These are phyloP conservation scores for Boletus rex-veris DNA, from an alignment of 768 basidiomycete genomes.

Conservation along the genomic window DNA sequence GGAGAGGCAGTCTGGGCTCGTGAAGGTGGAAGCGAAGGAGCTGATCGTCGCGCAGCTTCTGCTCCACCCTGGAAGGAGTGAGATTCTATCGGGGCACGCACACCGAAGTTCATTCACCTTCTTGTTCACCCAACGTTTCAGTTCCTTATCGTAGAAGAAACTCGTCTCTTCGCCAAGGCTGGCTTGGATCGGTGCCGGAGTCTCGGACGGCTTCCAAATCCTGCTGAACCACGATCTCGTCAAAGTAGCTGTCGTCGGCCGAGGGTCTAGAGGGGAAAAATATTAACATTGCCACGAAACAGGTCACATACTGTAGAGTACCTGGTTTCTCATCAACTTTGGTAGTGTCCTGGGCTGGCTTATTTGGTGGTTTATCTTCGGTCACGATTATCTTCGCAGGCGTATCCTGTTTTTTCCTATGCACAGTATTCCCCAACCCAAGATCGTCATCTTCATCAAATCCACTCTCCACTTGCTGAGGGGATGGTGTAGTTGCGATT, in stretches of 20 bases:
- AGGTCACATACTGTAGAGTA: conserved; percentile 4
- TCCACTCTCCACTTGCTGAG: conserved; percentile 7
- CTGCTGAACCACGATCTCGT: conserved; percentile 76
- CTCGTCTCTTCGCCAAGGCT: conserved; percentile 88
- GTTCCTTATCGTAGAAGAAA: conserved; percentile 94
- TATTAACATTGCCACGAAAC: neutral
- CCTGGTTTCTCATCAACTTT: conserved; percentile 32
- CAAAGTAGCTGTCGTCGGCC: conserved; percentile 27
- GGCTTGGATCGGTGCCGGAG: conserved; percentile 77
- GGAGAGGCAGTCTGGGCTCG: conserved; percentile 88
- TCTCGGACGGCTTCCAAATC: conserved; percentile 70
- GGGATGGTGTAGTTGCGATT: conserved; percentile 10
- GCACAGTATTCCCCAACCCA: conserved; percentile 78
- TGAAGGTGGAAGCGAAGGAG: conserved; percentile 73
- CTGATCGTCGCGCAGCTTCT: conserved; percentile 49
- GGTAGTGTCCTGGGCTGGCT: conserved; percentile 16
- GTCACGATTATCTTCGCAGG: conserved; percentile 23
- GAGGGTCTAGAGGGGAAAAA: conserved; percentile 1
- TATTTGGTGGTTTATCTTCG: conserved; percentile 21
- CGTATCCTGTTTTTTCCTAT: conserved; percentile 32
- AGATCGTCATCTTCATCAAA: conserved; percentile 78
- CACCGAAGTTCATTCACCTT: conserved; percentile 48
- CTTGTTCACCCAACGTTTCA: conserved; percentile 95
- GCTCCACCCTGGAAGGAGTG: conserved; percentile 45
- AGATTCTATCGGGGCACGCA: neutral